phyloP scores from a whole-genome alignment of 306 rosid genomes.

The Casuarina equisetifolia region DNA sequence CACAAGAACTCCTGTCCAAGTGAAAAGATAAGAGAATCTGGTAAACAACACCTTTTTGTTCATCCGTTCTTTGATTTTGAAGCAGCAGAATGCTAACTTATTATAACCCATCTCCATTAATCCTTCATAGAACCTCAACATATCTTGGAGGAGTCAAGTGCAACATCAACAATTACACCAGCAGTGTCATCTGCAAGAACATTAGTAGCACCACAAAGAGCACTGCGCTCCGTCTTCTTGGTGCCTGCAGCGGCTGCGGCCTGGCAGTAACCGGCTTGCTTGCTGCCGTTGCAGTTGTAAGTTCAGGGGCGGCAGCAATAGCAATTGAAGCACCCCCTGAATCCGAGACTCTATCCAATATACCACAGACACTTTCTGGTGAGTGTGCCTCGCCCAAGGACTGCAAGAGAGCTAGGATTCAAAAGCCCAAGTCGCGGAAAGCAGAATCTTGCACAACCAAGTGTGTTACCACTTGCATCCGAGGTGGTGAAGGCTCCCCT shows the following conservation, averaged over 20 bases:
- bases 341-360: slow-evolving; percentile 62
- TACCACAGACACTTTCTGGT: slow-evolving; percentile 86
- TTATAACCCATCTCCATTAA: neutral
- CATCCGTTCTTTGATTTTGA: neutral
- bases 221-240: neutral
- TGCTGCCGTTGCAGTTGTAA: slow-evolving; percentile 44
- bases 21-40: neutral
- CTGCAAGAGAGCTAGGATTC: slow-evolving; percentile 70
- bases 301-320: slow-evolving; percentile 30
- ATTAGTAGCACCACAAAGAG: slow-evolving; percentile 17
- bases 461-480: slow-evolving; percentile 89
- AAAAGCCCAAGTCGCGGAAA: slow-evolving; percentile 79
- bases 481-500: slow-evolving; percentile 92
- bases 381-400: slow-evolving; percentile 52
- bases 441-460: slow-evolving; percentile 84
- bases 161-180: neutral
- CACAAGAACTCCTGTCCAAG: neutral
- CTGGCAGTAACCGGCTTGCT: slow-evolving; percentile 37
- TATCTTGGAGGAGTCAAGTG: neutral
- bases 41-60: neutral
- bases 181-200: neutral
- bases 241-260: slow-evolving; percentile 19
- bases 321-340: slow-evolving; percentile 32
- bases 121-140: slow-evolving; percentile 4
- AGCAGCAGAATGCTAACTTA: neutral